These are phyloP conservation scores for Huntiella moniliformis DNA, from an alignment of 2,329 filamentous ascomycete species.

Conservation along the genomic window DNA sequence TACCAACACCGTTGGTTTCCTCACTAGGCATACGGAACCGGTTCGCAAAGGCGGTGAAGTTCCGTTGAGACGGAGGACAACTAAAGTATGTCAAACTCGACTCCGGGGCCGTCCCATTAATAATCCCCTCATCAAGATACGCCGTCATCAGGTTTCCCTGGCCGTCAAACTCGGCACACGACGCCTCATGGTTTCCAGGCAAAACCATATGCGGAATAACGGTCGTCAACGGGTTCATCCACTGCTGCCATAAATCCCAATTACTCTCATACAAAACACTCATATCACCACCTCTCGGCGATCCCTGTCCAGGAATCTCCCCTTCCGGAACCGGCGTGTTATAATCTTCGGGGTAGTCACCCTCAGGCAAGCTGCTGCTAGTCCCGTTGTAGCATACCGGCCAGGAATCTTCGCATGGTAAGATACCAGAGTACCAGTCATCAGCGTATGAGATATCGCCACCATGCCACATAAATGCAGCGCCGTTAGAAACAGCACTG, in stretches of 20 bases:
- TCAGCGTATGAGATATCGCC: conserved; percentile 32
- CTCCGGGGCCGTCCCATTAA: conserved; percentile 23
- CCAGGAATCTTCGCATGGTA: conserved; percentile 28
- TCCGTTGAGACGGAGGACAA: conserved; percentile 31
- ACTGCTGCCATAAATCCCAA: conserved; percentile 33
- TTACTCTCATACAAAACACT: conserved; percentile 30
- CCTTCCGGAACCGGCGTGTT: conserved; percentile 25
- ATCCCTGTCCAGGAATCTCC: conserved; percentile 26
- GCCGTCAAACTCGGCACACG: conserved; percentile 30
- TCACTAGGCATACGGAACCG: conserved; percentile 32
- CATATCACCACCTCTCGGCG: conserved; percentile 29
- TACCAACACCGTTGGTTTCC: conserved; percentile 28
- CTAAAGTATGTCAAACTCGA: conserved; percentile 28
- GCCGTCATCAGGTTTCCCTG: conserved; percentile 25
- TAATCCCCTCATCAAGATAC: conserved; percentile 25
- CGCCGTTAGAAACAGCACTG: conserved; percentile 23
- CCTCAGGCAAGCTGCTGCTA: conserved; percentile 21
- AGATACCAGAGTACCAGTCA: conserved; percentile 31
- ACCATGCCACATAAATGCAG: conserved; percentile 32
- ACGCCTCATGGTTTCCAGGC: conserved; percentile 31
- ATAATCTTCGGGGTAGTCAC: conserved; percentile 22
- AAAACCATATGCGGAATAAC: conserved; percentile 31
- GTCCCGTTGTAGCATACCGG: conserved; percentile 34
- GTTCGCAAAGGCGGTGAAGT: conserved; percentile 32
- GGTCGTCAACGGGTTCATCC: conserved; percentile 23